Base-by-base conservation (phyloP, 2,329 filamentous ascomycete genomes). In the Hyphodiscus sp. region DNA sequence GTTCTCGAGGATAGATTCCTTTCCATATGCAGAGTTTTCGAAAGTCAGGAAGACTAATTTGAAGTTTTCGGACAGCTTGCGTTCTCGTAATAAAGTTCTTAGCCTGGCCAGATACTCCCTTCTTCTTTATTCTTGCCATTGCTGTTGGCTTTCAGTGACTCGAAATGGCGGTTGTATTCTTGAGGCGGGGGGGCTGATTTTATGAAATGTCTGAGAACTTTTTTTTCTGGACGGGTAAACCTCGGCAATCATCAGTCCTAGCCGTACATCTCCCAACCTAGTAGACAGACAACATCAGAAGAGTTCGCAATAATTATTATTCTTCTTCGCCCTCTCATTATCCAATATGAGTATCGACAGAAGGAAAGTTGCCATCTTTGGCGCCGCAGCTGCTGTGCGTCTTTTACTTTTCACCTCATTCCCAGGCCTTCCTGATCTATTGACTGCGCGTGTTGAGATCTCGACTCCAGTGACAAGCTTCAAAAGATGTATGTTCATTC, bases 11-110 rank as follows among this genome's bases (percentile, higher is more conserved):
- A 74, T 96, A 99, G 71, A 99, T 97, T 66, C 91, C 94, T 78
- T 97, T 97, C 86, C 96, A 99, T 72, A 99, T 99, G 76, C 94
- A 99, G 70, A 99, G 81, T 75, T 95, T 87, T 74, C 94, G 86
- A 76, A 99, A 99, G 75, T 99, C 94, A 63, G 91, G 91, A 53
- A 99, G 83, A 67, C 89, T 96, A 73, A 99, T 88, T 75, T 99
- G 94, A 59, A 99, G 85, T 77, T 97, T 99, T 73, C 91, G 90
- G 66, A 99, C 90, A 45, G 94, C 94, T 76, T 96, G 91, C 43
- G 92, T 96, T 71, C 94, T 83, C 54, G 94, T 99, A 65, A 99
- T 91, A 78, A 92, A 99, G 81, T 99, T 99, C 76, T 94, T 96
- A 76, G 91, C 91, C 72, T 90, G 87, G 71, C 94, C 94, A 70